A percentile compares a stretch with the other conserved stretches of the same genome.
Conservation (phyloP, 345 rosid species). For the Populus ilicifolia region DNA sequence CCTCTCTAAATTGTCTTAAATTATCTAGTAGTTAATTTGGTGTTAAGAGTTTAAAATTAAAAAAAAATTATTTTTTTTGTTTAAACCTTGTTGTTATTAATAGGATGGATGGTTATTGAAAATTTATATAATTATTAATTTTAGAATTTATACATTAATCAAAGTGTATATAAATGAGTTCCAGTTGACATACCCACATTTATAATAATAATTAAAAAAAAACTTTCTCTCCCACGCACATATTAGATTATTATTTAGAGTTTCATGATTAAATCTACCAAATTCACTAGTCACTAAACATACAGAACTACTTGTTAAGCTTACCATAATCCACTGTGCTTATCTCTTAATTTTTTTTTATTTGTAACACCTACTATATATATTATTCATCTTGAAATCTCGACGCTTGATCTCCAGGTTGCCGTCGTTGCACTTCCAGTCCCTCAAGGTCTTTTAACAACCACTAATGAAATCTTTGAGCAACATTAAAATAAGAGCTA, state of each 20-base stretch:
- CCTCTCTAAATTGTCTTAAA: no score
- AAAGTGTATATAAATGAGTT: no score
- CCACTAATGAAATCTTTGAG: slow-evolving; percentile 5
- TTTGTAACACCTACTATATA: not conserved
- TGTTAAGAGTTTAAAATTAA: no score
- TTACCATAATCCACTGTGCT: not conserved
- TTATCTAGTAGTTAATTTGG: no score
- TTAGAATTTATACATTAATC: no score
- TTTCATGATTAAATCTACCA: slow-evolving; percentile 4
- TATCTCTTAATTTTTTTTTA: not conserved
- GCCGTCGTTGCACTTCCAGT: slow-evolving; percentile 22
- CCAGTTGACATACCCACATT: no score
- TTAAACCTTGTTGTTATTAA: no score
- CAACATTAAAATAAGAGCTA: not conserved
- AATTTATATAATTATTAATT: no score
- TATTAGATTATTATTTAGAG: not conserved
- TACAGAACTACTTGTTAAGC: not conserved
- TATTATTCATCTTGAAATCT: not conserved
- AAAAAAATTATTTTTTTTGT: no score
- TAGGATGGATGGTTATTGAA: no score
- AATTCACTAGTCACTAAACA: not conserved
- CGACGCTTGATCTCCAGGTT: not conserved
- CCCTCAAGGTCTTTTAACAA: slow-evolving; percentile 17
- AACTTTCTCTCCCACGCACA: not conserved
- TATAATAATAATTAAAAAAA: no score